These are phyloP conservation scores for Podaxis sp. DNA, from an alignment of 768 basidiomycete genomes.

Conservation along the genomic window DNA sequence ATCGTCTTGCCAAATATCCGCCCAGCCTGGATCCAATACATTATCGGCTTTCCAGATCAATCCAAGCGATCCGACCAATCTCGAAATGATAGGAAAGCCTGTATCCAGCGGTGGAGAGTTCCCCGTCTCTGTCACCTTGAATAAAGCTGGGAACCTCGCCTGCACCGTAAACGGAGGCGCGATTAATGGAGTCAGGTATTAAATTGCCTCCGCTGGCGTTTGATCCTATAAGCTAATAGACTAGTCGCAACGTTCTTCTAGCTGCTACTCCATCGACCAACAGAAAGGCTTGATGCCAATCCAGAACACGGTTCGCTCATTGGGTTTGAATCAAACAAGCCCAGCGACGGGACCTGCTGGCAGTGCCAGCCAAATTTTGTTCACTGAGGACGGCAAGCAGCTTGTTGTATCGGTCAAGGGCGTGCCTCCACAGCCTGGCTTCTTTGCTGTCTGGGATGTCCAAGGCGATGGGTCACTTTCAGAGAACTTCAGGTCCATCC, in stretches of 20 bases:
- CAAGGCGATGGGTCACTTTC: constrained; percentile 43
- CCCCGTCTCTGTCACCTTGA: constrained; percentile 44
- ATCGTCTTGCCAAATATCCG: neutral
- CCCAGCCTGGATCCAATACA: constrained; percentile 47
- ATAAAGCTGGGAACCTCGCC: constrained; percentile 27
- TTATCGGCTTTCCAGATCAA: constrained; percentile 39
- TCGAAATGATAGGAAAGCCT: constrained; percentile 42
- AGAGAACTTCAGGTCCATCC: constrained; percentile 34
- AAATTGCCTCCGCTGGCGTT: constrained; percentile 19
- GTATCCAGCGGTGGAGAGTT: constrained; percentile 46
- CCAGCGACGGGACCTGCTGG: constrained; percentile 48
- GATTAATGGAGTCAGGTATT: constrained; percentile 36
- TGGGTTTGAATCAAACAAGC: constrained; percentile 49
- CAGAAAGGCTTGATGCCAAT: constrained; percentile 37
- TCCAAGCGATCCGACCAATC: constrained; percentile 37
- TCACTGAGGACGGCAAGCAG: constrained; percentile 41
- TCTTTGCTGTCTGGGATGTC: constrained; percentile 51
- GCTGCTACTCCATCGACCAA: constrained; percentile 45
- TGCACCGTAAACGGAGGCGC: constrained; percentile 44
- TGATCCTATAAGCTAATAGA: neutral
- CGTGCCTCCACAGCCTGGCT: constrained; percentile 43
- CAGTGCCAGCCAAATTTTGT: constrained; percentile 42
- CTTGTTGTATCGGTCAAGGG: constrained; percentile 51
- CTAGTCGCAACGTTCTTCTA: constrained; percentile 13
- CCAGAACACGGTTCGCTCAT: constrained; percentile 38